Conservation (phyloP, 1,284 basidiomycete genomes). For the Trichosporon faecale region DNA sequence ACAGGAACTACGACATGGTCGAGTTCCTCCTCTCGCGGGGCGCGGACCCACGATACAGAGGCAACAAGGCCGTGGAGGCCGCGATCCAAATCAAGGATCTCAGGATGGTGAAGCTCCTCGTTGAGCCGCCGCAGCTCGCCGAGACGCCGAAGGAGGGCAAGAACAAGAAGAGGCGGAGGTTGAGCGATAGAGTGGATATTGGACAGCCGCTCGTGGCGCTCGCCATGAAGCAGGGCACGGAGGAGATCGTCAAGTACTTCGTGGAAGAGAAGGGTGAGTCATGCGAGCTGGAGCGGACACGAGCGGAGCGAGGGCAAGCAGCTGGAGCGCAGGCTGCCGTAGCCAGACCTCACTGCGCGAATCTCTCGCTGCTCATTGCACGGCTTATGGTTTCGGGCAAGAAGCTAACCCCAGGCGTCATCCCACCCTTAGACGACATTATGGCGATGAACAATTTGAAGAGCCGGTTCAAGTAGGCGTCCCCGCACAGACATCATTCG, state of each 20-base stretch:
- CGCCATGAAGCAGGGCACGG: constrained; percentile 56
- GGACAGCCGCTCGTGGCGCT: constrained; percentile 34
- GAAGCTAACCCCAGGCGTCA: constrained; percentile 14
- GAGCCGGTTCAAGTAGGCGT: background rate
- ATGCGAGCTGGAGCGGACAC: too few relatives aligned
- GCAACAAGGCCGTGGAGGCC: constrained; percentile 64
- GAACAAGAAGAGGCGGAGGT: constrained; percentile 22
- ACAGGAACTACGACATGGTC: constrained; percentile 62
- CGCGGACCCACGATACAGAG: constrained; percentile 64
- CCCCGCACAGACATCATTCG: background rate
- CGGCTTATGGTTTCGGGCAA: too few relatives aligned
- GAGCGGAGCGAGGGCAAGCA: too few relatives aligned
- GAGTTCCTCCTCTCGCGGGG: constrained; percentile 66
- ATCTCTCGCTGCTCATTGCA: too few relatives aligned
- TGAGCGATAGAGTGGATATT: constrained; percentile 31
- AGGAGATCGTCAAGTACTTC: constrained; percentile 67
- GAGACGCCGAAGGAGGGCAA: constrained; percentile 24
- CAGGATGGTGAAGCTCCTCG: constrained; percentile 64
- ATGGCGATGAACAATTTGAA: constrained; percentile 19
- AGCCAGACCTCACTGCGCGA: too few relatives aligned
- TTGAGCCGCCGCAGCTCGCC: constrained; percentile 57
- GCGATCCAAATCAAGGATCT: constrained; percentile 68
- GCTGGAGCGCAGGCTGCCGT: too few relatives aligned
- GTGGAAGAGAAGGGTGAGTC: constrained; percentile 64
- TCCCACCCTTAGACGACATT: constrained; percentile 19